Base-by-base conservation (phyloP, 305 asterid genomes). In the Ajuga reptans region DNA sequence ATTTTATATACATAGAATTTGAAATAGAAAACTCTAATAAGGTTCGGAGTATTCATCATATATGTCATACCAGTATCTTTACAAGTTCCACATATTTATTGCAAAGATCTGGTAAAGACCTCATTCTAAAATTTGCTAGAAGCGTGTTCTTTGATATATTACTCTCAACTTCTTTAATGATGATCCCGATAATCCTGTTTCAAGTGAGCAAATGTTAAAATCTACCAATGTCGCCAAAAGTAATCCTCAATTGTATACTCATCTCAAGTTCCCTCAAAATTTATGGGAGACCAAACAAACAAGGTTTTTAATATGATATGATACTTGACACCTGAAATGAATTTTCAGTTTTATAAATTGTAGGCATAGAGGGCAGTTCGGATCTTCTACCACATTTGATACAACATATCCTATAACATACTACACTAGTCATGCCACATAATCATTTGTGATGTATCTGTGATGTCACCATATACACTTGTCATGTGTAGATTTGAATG, bases 101-200 rank as follows among this genome's bases (percentile, higher is more conserved):
- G 47, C 82, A 84, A 58, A 89, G 92, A 77, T 72, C 83, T 61
- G 91, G 96, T 71, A 89, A 81, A 76, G 84, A 74, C 78, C 81
- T 82, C 87, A 84, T 80, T 82, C 84, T 86, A 82, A 89, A 85
- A 79, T 84, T 89, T 36, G 88, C 76, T 34, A 89, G 95, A 71
- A 89, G 80, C 29, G 89, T 83, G 75, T 79, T 77, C 75, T 79
- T 87, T 68, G 85, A 68, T 54, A 89, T 85, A 75, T 76, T 81
- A 69, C 76, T 84, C 74, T 87, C 92, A 73, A 89, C 95, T 80
- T 86, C 95, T 78, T 78, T 87, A 66, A 87, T 79, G 80, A 87
- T 83, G 78, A 77, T 76, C 72, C 83, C 85, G 36, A 86, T 83
- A 36, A 89, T 82, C 83, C 96, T 89, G 81, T 77, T 56, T 72